Evolutionary conservation across 129 eudicot species (phyloP).

Genomic region (Escallonia herrerae): DNA sequence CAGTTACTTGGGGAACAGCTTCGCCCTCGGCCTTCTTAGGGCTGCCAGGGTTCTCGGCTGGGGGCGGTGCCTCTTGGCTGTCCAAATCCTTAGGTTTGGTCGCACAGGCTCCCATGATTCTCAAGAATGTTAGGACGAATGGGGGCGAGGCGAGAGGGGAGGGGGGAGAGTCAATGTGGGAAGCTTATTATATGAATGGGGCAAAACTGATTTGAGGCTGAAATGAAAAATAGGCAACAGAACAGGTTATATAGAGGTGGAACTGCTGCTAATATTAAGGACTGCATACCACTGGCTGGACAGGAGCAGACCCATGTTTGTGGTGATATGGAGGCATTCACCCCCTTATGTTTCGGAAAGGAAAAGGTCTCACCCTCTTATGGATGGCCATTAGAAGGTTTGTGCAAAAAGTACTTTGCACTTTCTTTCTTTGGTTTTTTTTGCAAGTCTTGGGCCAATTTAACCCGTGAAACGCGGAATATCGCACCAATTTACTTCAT

Average conservation of each 20-base stretch:
- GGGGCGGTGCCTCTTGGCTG: not conserved
- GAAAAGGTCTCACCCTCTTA: not conserved
- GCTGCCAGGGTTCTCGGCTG: constrained; percentile 3
- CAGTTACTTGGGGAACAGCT: constrained; percentile 9
- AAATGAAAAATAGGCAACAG: not conserved
- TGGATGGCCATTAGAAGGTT: constrained; percentile 7
- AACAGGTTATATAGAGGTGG: constrained; percentile 10
- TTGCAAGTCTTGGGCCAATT: too few species aligned
- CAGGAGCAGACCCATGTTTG: constrained; percentile 3
- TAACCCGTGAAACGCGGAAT: too few species aligned
- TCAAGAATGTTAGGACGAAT: too few species aligned
- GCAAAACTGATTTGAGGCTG: not conserved
- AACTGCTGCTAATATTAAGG: not conserved
- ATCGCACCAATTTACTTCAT: too few species aligned
- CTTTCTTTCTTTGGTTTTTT: not conserved
- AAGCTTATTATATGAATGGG: not conserved
- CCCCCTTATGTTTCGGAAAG: not conserved
- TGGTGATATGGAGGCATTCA: not conserved
- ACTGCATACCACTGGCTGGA: not conserved
- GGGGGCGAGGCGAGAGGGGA: not conserved
- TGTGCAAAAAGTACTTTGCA: not conserved
- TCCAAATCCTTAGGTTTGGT: constrained; percentile 19
- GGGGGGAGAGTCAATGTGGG: not conserved
- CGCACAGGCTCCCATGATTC: constrained; percentile 17
- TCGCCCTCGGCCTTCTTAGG: constrained; percentile 3